phyloP scores from a whole-genome alignment of 148 eudicot species.

The Nepenthes gracilis region DNA sequence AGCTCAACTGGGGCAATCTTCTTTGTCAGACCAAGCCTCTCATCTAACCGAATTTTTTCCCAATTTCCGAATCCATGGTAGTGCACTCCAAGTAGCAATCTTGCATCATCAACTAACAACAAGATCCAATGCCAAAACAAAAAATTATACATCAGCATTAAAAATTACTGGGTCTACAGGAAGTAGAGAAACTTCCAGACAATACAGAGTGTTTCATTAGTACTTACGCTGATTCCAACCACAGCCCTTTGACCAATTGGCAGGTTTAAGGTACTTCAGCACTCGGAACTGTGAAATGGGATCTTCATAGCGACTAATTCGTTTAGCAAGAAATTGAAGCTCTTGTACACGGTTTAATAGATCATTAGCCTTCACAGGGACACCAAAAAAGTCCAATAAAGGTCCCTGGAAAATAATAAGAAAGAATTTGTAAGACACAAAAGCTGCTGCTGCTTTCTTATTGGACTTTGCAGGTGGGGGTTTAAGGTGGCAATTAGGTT shows the following conservation, averaged over 20 bases:
- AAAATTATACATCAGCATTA: neutral
- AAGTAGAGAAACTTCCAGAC: neutral
- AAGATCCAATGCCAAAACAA: slow-evolving; percentile 6
- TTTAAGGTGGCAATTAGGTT: too few species aligned
- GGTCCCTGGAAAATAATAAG: slow-evolving; percentile 52
- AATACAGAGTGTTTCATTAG: slow-evolving; percentile 5
- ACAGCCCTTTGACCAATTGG: slow-evolving; percentile 99
- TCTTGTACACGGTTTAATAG: slow-evolving; percentile 76
- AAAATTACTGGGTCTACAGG: neutral
- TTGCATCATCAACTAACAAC: slow-evolving; percentile 82
- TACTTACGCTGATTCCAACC: slow-evolving; percentile 94
- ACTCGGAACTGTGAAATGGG: slow-evolving; percentile 84
- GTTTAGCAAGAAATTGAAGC: slow-evolving; percentile 83
- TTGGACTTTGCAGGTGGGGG: too few species aligned
- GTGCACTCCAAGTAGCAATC: slow-evolving; percentile 86
- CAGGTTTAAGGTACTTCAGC: slow-evolving; percentile 76
- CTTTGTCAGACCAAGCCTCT: slow-evolving; percentile 70
- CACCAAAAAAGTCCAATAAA: slow-evolving; percentile 89
- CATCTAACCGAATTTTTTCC: slow-evolving; percentile 94
- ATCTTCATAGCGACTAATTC: slow-evolving; percentile 62
- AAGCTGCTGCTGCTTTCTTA: too few species aligned
- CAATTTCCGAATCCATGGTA: slow-evolving; percentile 98
- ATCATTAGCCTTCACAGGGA: slow-evolving; percentile 94
- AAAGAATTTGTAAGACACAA: neutral
- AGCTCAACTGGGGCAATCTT: slow-evolving; percentile 99